Percentiles rank a stretch among this genome's conserved stretches.
Evolutionary conservation across 306 rosid genomes (phyloP).

Genomic region (Pterocarpus macrocarpus): DNA sequence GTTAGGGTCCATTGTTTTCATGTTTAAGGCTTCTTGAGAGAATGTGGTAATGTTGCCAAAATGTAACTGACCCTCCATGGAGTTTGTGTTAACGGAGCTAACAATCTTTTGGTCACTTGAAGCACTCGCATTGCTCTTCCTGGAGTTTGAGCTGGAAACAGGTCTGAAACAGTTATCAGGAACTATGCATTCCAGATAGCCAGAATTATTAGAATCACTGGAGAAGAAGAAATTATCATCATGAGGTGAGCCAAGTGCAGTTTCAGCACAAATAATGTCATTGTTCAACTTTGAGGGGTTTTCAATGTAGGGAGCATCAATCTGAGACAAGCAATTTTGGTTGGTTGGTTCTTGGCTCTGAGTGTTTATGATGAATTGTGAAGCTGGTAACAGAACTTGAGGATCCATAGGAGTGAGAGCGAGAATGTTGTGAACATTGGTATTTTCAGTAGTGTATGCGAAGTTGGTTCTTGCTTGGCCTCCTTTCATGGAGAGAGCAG

Average conservation of each 20-base stretch:
- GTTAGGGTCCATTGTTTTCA: constrained; percentile 34
- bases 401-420: constrained; percentile 50
- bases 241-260: constrained; percentile 44
- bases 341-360: constrained; percentile 48
- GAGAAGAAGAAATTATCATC: constrained; percentile 69
- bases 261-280: constrained; percentile 6
- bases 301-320: constrained; percentile 27
- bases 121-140: constrained; percentile 38
- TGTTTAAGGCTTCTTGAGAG: constrained; percentile 42
- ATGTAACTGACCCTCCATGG: constrained; percentile 50
- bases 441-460: constrained; percentile 65
- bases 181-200: constrained; percentile 92
- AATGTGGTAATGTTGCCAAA: constrained; percentile 43
- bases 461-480: constrained; percentile 93
- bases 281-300: constrained; percentile 37
- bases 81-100: constrained; percentile 40
- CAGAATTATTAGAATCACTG: constrained; percentile 61
- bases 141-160: constrained; percentile 47
- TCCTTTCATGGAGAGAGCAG: constrained; percentile 97
- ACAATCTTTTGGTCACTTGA: constrained; percentile 48
- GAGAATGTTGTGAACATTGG: constrained; percentile 61
- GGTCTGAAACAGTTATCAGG: constrained; percentile 87
- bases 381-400: constrained; percentile 59
- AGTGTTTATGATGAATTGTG: constrained; percentile 47
- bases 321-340: constrained; percentile 49